Conservation (phyloP, 805 yeast species). For the Saccharomycopsis capsularis region DNA sequence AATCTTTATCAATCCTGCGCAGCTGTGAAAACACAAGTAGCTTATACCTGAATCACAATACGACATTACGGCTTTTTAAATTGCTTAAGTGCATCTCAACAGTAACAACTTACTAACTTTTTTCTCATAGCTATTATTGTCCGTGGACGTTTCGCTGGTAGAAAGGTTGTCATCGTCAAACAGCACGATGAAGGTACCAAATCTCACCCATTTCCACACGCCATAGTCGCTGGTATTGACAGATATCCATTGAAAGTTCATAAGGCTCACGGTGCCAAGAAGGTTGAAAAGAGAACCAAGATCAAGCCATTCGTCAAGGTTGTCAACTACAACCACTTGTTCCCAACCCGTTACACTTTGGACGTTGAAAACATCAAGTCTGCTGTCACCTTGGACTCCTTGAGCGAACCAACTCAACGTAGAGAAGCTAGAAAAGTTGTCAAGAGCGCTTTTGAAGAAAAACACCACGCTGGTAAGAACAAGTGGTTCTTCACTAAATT, state of each 20-base stretch:
- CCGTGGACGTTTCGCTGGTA: conserved; percentile 99
- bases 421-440: conserved; percentile 98
- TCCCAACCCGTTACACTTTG: conserved; percentile 99
- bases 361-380: conserved; percentile 94
- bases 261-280: conserved; percentile 92
- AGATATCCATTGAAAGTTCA: conserved; percentile 96
- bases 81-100: background rate
- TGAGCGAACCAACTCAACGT: conserved; percentile 96
- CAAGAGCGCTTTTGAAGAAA: conserved; percentile 98
- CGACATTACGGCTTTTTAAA: background rate
- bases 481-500: conserved; percentile 99
- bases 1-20: no score
- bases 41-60: no score
- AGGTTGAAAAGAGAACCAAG: conserved; percentile 93
- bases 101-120: background rate
- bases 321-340: conserved; percentile 98
- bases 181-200: conserved; percentile 99
- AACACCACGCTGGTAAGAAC: conserved; percentile 99
- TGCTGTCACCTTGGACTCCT: conserved; percentile 86
- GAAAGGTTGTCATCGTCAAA: conserved; percentile 98
- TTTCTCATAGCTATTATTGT: conserved; percentile 84
- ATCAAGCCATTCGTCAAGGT: conserved; percentile 99
- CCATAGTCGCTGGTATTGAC: conserved; percentile 98
- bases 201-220: conserved; percentile 98
- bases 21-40: no score